Evolutionary conservation across 2,329 filamentous ascomycete genomes (phyloP), one percentile per base, ranked within the genome.

Genomic region (Colletotrichum graminicola): DNA sequence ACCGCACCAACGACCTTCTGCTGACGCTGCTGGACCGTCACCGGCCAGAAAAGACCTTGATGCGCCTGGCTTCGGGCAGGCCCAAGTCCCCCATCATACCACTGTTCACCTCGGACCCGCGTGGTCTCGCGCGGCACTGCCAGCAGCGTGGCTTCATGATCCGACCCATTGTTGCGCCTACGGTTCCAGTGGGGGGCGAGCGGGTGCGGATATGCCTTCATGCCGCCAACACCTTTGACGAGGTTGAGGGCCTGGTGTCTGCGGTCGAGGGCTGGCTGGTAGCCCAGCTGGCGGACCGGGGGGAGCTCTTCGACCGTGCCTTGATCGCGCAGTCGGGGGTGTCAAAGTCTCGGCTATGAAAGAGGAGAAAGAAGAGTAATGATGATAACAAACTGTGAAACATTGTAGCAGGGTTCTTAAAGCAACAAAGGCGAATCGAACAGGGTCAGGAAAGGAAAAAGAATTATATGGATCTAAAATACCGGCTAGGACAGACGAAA

Each of bases 121-220:
- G 90, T 4, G 83, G 84, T 4, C 79, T 93, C 18, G 91, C 91
- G 0, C 82, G 79, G 1, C 82, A 86, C 66, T 93, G 91, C 66
- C 91, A 93, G 78, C 75, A 82, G 4, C 78, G 80, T 0, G 89
- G 90, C 0, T 90, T 89, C 66, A 82, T 91, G 54, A 88, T 93
- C 0, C 84, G 91, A 2, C 86, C 91, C 0, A 92, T 93, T 21
- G 89, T 93, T 69, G 84, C 90, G 1, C 92, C 92, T 0, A 93
- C 91, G 0, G 91, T 94, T 2, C 90, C 91, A 0, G 79, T 77
- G 2, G 91, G 91, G 0, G 87, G 83, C 6, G 90, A 93, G 77
- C 82, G 92, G 14, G 87, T 93, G 0, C 82, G 92, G 11, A 83
- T 94, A 0, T 93, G 91, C 78, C 77, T 94, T 2, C 92, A 94